phyloP scores from a whole-genome alignment of 2,329 filamentous ascomycete species.

The Microdochium paspali region DNA sequence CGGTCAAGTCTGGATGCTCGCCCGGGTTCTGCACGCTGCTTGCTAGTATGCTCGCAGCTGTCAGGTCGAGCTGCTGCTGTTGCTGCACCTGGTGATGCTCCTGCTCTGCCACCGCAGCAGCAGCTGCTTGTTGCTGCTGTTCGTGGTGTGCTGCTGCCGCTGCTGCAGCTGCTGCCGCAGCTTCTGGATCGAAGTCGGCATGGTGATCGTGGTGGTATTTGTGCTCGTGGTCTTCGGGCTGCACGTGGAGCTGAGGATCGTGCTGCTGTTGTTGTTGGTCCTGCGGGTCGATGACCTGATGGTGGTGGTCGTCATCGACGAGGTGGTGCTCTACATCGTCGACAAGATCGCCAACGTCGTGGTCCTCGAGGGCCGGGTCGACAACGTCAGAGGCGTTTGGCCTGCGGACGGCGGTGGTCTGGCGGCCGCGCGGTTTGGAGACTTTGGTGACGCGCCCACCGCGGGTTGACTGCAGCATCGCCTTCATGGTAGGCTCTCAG shows the following conservation, averaged over 20 bases:
- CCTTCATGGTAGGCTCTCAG: conserved; percentile 24
- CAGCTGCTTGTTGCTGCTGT: conserved; percentile 7
- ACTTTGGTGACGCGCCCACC: conserved; percentile 31
- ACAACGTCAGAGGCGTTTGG: conserved; percentile 17
- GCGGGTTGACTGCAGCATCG: conserved; percentile 24
- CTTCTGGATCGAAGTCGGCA: conserved; percentile 17
- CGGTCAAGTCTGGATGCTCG: conserved; percentile 19
- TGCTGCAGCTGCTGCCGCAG: conserved; percentile 20
- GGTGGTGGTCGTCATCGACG: conserved; percentile 2
- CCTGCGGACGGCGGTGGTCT: conserved; percentile 18
- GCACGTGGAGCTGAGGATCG: conserved; percentile 7
- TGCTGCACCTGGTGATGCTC: conserved; percentile 19
- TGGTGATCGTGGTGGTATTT: conserved; percentile 13
- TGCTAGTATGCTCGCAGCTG: conserved; percentile 18
- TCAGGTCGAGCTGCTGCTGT: conserved; percentile 19
- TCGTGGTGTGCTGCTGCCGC: conserved; percentile 17
- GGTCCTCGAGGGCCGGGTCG: conserved; percentile 19
- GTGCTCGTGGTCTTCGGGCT: conserved; percentile 5
- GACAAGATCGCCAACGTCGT: conserved; percentile 8
- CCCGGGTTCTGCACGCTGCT: conserved; percentile 18
- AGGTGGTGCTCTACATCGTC: conserved; percentile 4
- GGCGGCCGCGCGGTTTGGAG: conserved; percentile 26
- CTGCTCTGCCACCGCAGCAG: conserved; percentile 6
- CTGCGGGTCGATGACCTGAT: conserved; percentile 1
- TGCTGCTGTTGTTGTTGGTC: conserved; percentile 8